Base-by-base conservation (phyloP, 257 asterid species). In the Linderniella brevidens region DNA sequence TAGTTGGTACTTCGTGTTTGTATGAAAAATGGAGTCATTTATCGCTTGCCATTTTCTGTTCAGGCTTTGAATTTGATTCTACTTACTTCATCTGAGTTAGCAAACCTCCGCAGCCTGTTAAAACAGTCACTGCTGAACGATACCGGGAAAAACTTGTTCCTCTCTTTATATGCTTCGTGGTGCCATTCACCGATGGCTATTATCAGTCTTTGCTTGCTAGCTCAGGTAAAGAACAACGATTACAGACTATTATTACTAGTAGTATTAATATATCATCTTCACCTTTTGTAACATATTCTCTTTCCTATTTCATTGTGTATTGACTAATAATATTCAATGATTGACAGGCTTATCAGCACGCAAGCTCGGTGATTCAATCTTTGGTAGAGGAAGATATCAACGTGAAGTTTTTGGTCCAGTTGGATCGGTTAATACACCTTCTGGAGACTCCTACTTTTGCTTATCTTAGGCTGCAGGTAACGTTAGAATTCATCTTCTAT, bases 181-280 rank as follows among this genome's bases (percentile, higher is more conserved):
- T 81, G 94, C 60, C 99, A 90, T 69, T 90, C 96, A 40, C 93
- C 94, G 47, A 85, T 90, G 99, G 99, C 96, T 49, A 79, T 81
- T 32, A 85, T 85, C 63, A 81, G 99, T 71, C 99, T 90, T 55
- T 90, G 99, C 72, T 68, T 90, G 41, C 62, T 90, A 69, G 86
- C 99, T 69, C 99, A 90, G 92, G 99, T 82, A 62, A 70, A 53
- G 50, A 25, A 25, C 32, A 3, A 25, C 6, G 32, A 25, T 3
- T 25, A 25, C 6, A 25, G 32, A 25, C 6, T 25, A n/a, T 25
- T 25, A 25, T 3, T 25, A 25, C 6, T 25, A 25, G 32, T 25
- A 25, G 4, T 25, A 25, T 25, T 25, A 25, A 3, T 25, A 25
- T 25, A 25, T 25, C 32, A 2, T 25, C 32, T 25, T 25, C 6